These are phyloP conservation scores for Dactylorhiza incarnata DNA, from an alignment of 106 monocot genomes.

Conservation along the genomic window DNA sequence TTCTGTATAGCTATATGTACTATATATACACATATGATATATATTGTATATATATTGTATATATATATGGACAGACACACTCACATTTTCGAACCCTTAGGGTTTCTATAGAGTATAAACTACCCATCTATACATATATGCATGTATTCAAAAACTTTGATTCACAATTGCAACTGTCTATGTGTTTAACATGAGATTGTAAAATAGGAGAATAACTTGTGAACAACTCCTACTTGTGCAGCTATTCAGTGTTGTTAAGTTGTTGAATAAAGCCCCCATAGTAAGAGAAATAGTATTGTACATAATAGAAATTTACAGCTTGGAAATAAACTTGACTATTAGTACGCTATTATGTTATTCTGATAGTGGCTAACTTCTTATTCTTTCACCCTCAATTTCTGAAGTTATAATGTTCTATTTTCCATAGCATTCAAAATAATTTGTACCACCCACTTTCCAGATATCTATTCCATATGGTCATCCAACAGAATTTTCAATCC, in stretches of 20 bases:
- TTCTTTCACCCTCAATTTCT: neutral
- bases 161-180: too few relatives aligned
- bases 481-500: slow-evolving; percentile 20
- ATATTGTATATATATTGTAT: too few relatives aligned
- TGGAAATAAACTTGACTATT: neutral
- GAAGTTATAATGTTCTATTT: neutral
- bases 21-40: too few relatives aligned
- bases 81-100: too few relatives aligned
- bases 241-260: neutral
- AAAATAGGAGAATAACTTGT: too few relatives aligned
- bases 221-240: too few relatives aligned
- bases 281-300: neutral
- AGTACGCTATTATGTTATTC: neutral
- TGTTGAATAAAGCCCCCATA: neutral
- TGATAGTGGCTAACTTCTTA: neutral
- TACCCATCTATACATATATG: too few relatives aligned
- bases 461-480: slow-evolving; percentile 22
- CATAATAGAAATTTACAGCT: neutral
- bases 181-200: too few relatives aligned
- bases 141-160: too few relatives aligned
- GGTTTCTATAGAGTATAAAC: too few relatives aligned
- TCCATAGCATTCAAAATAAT: neutral
- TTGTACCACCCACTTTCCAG: slow-evolving; percentile 4
- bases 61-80: too few relatives aligned
- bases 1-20: too few relatives aligned